Evolutionary conservation across 1,284 basidiomycete genomes (phyloP).

Genomic region (Neotropicomus parvogracilis): DNA sequence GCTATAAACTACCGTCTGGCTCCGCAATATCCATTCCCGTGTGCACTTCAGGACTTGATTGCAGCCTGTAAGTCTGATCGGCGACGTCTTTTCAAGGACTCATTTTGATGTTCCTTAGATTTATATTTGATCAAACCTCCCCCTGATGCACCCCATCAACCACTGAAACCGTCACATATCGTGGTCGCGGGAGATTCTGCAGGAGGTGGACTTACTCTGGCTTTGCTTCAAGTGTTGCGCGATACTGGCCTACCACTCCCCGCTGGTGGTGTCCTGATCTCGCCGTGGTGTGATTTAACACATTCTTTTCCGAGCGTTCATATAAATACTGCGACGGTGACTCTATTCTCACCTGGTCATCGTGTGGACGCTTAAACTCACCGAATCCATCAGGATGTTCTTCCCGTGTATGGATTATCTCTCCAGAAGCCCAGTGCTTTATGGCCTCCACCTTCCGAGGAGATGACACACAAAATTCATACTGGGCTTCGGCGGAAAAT

Average conservation of each 20-base stretch:
- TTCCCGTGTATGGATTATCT: conserved; percentile 64
- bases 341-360: conserved; percentile 14
- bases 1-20: conserved; percentile 89
- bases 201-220: conserved; percentile 84
- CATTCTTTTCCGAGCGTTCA: conserved; percentile 92
- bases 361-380: not conserved
- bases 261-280: conserved; percentile 81
- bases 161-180: conserved; percentile 81
- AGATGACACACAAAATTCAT: conserved; percentile 63
- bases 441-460: conserved; percentile 88
- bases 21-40: conserved; percentile 96
- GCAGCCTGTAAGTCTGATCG: conserved; percentile 63
- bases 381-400: conserved; percentile 55
- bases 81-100: not conserved
- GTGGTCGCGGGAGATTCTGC: conserved; percentile 92
- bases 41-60: conserved; percentile 84
- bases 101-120: conserved; percentile 32
- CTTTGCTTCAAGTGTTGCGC: conserved; percentile 88
- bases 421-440: conserved; percentile 83
- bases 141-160: conserved; percentile 65
- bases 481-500: conserved; percentile 60
- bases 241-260: conserved; percentile 82
- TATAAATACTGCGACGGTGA: conserved; percentile 78
- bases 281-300: conserved; percentile 91
- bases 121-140: conserved; percentile 59